phyloP scores from a whole-genome alignment of 73 alveolate species.

The Paramecium tetraurelia region DNA sequence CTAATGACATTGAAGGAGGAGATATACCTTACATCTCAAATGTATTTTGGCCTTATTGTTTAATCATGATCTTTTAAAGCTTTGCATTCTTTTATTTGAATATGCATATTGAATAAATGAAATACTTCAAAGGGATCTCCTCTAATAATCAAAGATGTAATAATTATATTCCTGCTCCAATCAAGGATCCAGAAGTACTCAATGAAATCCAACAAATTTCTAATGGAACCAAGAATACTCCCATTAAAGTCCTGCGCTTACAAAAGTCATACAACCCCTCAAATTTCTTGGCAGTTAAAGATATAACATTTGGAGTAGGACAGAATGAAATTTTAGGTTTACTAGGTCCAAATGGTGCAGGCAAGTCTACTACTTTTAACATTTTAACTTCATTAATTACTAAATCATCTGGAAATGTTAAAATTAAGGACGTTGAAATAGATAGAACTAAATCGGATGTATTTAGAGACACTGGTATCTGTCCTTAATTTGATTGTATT shows the following conservation, averaged over 20 bases:
- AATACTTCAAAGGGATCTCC: not conserved
- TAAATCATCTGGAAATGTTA: constrained; percentile 66
- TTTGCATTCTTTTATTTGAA: not conserved
- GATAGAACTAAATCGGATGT: constrained; percentile 48
- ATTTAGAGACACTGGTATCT: constrained; percentile 72
- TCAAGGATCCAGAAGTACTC: not conserved
- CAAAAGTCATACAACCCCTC: not conserved
- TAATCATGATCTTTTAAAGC: not conserved
- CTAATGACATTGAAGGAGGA: not conserved
- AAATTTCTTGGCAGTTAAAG: constrained; percentile 50
- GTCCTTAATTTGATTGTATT: constrained; percentile 72
- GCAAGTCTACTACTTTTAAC: constrained; percentile 66
- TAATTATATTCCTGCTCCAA: not conserved
- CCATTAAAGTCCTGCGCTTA: not conserved
- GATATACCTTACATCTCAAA: not conserved
- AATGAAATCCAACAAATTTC: not conserved
- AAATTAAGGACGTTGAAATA: constrained; percentile 60
- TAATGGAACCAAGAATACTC: not conserved
- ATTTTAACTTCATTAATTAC: constrained; percentile 59
- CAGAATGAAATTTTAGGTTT: constrained; percentile 60
- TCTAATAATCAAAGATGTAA: not conserved
- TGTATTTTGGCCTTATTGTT: not conserved
- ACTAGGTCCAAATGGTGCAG: constrained; percentile 75
- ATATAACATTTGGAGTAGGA: constrained; percentile 54
- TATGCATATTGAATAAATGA: not conserved